Evolutionary conservation across 345 rosid genomes (phyloP).

Genomic region (Eucalyptus albens): DNA sequence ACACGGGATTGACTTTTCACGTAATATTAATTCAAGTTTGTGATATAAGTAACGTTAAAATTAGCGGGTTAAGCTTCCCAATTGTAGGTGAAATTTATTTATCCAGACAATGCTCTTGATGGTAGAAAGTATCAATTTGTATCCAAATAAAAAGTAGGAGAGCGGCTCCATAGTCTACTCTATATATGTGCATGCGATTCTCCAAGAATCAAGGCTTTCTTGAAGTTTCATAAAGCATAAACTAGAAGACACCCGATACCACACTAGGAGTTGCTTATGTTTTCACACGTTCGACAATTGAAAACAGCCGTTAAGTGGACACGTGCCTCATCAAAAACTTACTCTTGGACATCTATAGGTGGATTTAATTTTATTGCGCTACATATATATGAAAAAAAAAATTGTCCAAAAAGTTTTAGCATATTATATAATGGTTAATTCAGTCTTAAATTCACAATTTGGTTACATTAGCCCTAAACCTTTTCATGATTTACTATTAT

Average conservation of each 20-base stretch:
- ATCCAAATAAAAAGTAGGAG: too few relatives aligned
- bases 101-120: too few relatives aligned
- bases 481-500: not conserved
- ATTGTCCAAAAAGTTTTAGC: not conserved
- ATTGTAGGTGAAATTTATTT: too few relatives aligned
- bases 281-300: not conserved
- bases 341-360: not conserved
- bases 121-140: too few relatives aligned
- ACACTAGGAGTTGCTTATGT: too few relatives aligned
- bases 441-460: not conserved
- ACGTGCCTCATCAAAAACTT: not conserved
- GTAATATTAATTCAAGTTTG: not conserved
- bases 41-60: not conserved
- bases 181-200: too few relatives aligned
- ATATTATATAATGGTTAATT: not conserved
- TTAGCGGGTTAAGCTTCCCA: not conserved
- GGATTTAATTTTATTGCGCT: not conserved
- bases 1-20: not conserved
- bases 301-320: not conserved
- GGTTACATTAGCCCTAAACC: fast-evolving
- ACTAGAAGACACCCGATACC: too few relatives aligned
- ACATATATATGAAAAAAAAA: not conserved
- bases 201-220: too few relatives aligned
- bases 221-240: too few relatives aligned
- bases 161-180: too few relatives aligned